phyloP scores from a whole-genome alignment of 352 stramenopile species.

The Blastocystis sp. region DNA sequence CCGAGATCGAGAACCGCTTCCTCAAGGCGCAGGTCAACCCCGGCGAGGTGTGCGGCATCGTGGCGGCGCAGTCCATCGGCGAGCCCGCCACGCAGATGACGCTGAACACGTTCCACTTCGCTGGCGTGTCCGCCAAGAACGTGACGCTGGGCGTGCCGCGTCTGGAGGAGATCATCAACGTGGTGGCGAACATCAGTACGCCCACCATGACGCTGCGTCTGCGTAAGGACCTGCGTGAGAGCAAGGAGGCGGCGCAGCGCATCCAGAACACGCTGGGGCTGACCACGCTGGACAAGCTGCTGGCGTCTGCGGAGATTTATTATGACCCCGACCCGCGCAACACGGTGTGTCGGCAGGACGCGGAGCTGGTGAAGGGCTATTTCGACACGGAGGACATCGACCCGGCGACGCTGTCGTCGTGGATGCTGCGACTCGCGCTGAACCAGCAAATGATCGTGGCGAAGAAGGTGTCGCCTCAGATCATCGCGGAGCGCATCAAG shows the following conservation, averaged over 20 bases:
- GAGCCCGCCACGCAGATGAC: constrained; percentile 99
- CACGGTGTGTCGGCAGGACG: constrained; percentile 91
- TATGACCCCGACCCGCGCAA: constrained; percentile 96
- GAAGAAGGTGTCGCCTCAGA: constrained; percentile 93
- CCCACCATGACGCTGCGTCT: constrained; percentile 87
- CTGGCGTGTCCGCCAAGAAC: constrained; percentile 97
- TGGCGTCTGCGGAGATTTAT: constrained; percentile 92
- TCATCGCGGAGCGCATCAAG: constrained; percentile 90
- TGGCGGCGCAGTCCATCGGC: constrained; percentile 96
- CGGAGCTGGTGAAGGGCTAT: constrained; percentile 93
- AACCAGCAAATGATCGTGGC: constrained; percentile 92
- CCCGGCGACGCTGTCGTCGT: constrained; percentile 88
- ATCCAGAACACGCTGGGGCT: constrained; percentile 85
- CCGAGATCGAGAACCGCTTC: constrained; percentile 94
- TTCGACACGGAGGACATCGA: constrained; percentile 94
- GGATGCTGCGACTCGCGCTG: constrained; percentile 95
- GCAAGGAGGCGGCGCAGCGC: constrained; percentile 76
- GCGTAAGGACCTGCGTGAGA: constrained; percentile 73
- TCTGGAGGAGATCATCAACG: constrained; percentile 98
- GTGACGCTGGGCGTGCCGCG: constrained; percentile 97
- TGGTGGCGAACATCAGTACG: constrained; percentile 93
- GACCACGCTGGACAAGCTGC: constrained; percentile 91
- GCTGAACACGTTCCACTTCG: constrained; percentile 99
- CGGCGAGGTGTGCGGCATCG: constrained; percentile 95
- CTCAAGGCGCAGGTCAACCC: constrained; percentile 87